Evolutionary conservation across 225 moss, liverwort and hornwort genomes (phyloP).

Genomic region (Physcomitrellopsis africana): DNA sequence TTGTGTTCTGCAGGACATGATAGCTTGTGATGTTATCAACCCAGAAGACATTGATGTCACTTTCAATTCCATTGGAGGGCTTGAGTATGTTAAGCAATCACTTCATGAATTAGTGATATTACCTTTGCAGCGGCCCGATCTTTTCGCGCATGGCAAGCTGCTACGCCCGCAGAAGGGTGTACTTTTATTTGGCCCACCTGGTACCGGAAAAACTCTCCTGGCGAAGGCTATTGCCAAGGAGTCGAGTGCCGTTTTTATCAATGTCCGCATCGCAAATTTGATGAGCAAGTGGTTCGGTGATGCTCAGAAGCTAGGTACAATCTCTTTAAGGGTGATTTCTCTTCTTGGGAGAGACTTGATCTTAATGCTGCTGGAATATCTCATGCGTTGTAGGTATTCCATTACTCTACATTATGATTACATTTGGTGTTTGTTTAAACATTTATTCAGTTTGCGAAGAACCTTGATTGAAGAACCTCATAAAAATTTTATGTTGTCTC

Average conservation of each 20-base stretch:
- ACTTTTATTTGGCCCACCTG: slow-evolving; percentile 81
- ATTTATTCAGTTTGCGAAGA: not conserved
- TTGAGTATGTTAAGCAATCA: slow-evolving; percentile 75
- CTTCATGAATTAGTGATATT: slow-evolving; percentile 84
- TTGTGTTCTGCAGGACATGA: slow-evolving; percentile 73
- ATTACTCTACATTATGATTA: not conserved
- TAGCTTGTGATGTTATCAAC: slow-evolving; percentile 87
- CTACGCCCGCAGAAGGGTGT: slow-evolving; percentile 87
- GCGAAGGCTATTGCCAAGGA: slow-evolving; percentile 92
- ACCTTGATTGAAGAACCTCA: slow-evolving; percentile 8
- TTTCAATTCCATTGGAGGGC: slow-evolving; percentile 81
- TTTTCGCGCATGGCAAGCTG: slow-evolving; percentile 81
- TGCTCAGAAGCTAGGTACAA: slow-evolving; percentile 80
- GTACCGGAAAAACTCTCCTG: slow-evolving; percentile 80
- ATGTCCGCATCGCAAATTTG: slow-evolving; percentile 77
- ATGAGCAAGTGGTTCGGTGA: slow-evolving; percentile 99
- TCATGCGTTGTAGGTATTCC: not conserved
- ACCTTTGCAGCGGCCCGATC: slow-evolving; percentile 82
- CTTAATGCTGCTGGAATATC: not conserved
- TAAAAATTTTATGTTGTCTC: not conserved
- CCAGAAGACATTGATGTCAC: slow-evolving; percentile 90
- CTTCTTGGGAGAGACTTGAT: not conserved
- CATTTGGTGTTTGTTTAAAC: not conserved
- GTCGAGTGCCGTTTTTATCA: slow-evolving; percentile 85
- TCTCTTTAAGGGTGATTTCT: not conserved